A percentile compares a stretch with the other conserved stretches of the same genome.
Conservation (phyloP, 345 rosid genomes). For the Pugionium cornutum region DNA sequence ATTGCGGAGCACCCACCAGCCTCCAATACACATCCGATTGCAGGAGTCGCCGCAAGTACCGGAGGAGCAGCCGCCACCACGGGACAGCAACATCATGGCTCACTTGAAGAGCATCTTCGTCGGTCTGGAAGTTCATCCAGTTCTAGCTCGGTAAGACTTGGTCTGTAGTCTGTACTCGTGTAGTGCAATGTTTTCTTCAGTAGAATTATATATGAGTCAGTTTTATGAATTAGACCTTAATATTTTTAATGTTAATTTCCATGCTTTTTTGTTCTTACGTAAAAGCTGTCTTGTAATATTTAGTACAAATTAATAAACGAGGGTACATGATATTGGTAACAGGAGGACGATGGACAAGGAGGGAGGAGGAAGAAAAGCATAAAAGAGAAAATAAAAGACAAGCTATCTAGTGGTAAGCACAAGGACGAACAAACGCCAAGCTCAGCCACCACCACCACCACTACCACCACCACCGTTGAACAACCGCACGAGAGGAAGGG, state of each 20-base stretch:
- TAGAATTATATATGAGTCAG: too few species aligned
- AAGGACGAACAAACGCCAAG: conserved; percentile 44
- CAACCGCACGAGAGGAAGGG: conserved; percentile 66
- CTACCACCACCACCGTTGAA: neutral
- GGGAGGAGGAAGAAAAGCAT: conserved; percentile 86
- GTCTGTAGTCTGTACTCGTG: too few species aligned
- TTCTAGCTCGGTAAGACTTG: conserved; percentile 47
- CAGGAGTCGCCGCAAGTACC: neutral
- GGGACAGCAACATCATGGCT: conserved; percentile 32
- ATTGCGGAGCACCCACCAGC: neutral
- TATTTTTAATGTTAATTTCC: too few species aligned
- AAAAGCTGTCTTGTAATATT: too few species aligned
- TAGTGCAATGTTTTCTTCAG: too few species aligned
- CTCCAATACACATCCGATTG: neutral
- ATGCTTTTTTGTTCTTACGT: too few species aligned
- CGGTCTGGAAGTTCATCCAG: conserved; percentile 49
- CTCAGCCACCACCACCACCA: conserved; percentile 31
- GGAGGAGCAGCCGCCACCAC: conserved; percentile 5
- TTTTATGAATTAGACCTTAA: too few species aligned
- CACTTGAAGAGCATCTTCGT: conserved; percentile 41
- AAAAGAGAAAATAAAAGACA: conserved; percentile 72
- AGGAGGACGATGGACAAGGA: conserved; percentile 76
- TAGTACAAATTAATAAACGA: too few species aligned
- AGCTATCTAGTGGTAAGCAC: conserved; percentile 41
- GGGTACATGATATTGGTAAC: too few species aligned